These are phyloP conservation scores for Fusarium beomiforme DNA, from an alignment of 2,329 filamentous ascomycete genomes.

Conservation along the genomic window DNA sequence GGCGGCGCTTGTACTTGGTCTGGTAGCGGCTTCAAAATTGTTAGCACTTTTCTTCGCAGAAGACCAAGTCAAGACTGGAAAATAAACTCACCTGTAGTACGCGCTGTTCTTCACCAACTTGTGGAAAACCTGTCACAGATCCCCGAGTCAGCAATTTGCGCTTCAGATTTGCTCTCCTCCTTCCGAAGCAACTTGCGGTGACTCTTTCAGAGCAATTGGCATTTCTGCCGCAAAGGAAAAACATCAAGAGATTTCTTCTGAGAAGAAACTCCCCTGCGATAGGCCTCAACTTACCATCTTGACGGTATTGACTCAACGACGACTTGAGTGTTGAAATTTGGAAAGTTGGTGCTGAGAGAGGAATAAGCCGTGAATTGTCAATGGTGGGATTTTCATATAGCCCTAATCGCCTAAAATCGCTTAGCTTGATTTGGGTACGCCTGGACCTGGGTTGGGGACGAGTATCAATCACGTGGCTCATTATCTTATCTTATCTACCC, in stretches of 20 bases:
- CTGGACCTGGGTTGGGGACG: slow-evolving; percentile 53
- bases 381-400: slow-evolving; percentile 55
- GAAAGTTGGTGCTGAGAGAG: slow-evolving; percentile 46
- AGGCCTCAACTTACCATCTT: slow-evolving; percentile 74
- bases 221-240: slow-evolving; percentile 54
- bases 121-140: slow-evolving; percentile 78
- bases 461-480: slow-evolving; percentile 43
- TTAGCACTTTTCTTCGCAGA: slow-evolving; percentile 35
- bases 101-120: slow-evolving; percentile 97
- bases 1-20: slow-evolving; percentile 99
- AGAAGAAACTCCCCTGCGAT: slow-evolving; percentile 39
- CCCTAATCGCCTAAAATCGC: slow-evolving; percentile 50
- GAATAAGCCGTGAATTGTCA: slow-evolving; percentile 43
- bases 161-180: slow-evolving; percentile 79
- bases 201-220: slow-evolving; percentile 68
- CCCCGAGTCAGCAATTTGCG: slow-evolving; percentile 99
- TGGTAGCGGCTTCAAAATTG: slow-evolving; percentile 82
- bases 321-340: slow-evolving; percentile 50
- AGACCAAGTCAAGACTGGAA: not conserved
- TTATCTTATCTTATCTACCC: slow-evolving; percentile 18
- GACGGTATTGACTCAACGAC: slow-evolving; percentile 63
- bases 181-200: slow-evolving; percentile 99
- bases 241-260: slow-evolving; percentile 35
- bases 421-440: slow-evolving; percentile 24
- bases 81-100: slow-evolving; percentile 88